Percentiles rank a stretch among this genome's conserved stretches.
Conservation (phyloP, 768 basidiomycete genomes). For the Tricholoma bakamatsutake region DNA sequence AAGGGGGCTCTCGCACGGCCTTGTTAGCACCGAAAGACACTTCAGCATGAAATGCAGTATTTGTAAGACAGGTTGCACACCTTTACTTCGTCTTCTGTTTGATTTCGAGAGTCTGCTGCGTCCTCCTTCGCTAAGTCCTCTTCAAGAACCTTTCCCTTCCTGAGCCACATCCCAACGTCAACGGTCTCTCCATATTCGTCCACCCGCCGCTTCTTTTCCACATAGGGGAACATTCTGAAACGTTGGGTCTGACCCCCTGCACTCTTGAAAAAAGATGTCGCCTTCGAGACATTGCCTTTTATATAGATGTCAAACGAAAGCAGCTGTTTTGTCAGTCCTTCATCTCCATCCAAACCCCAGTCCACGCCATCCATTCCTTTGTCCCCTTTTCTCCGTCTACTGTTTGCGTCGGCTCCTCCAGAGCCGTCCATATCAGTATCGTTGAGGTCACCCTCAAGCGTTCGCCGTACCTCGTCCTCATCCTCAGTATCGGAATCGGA, state of each 20-base stretch:
- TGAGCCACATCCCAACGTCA: constrained; percentile 93
- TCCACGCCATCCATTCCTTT: constrained; percentile 49
- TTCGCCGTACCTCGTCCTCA: constrained; percentile 56
- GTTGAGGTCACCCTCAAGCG: constrained; percentile 46
- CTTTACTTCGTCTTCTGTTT: constrained; percentile 79
- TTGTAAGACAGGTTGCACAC: constrained; percentile 29
- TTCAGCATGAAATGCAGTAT: not conserved
- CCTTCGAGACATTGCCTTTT: constrained; percentile 89
- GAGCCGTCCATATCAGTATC: constrained; percentile 33
- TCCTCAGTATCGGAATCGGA: constrained; percentile 61
- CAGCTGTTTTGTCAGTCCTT: constrained; percentile 64
- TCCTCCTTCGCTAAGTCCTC: constrained; percentile 86
- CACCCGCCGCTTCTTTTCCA: constrained; percentile 86
- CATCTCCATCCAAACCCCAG: constrained; percentile 74
- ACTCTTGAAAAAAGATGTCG: constrained; percentile 84
- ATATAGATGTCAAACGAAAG: constrained; percentile 95
- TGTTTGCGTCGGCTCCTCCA: constrained; percentile 12
- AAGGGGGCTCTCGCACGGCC: constrained; percentile 78
- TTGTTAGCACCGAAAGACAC: constrained; percentile 39
- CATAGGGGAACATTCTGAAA: constrained; percentile 96
- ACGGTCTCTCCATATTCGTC: constrained; percentile 95
- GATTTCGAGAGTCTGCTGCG: constrained; percentile 60
- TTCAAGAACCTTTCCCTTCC: constrained; percentile 86
- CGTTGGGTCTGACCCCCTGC: constrained; percentile 65
- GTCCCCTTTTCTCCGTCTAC: constrained; percentile 36